Base-by-base conservation (phyloP, 805 yeast species). In the Komagataella ulmi region DNA sequence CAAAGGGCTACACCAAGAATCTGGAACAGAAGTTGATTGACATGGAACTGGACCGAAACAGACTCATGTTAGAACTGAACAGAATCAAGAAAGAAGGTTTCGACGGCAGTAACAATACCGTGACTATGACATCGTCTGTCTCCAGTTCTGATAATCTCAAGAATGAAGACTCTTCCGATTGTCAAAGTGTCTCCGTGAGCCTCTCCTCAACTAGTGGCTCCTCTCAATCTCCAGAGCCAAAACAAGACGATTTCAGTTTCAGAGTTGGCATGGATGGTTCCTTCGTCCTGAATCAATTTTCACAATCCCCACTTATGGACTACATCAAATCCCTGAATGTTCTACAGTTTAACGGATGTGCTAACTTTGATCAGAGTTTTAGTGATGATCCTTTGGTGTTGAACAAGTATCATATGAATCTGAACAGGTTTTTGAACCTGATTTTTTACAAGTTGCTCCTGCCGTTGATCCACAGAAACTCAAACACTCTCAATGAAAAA, bases 1-100 rank as follows among this genome's bases (percentile, higher is more conserved):
- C 93, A 2, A 81, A 82, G 58, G 91, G 93, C 0, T 85, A 85
- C 60, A 85, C 95, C 0, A 88, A 83, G 65, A 80, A 79, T 58
- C 66, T 85, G 56, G 95, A 85, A 59, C 73, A 72, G 52, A 80
- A 78, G 57, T 69, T 85, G 47, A 73, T 79, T 40, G 74, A 74
- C 40, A 66, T 85, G 51, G 89, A 85, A 60, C 76, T 77, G 47
- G 83, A 77, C 54, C 69, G 76, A 52, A 66, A 71, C 45, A 61
- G 62, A 50, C 61, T 77, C 46, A 61, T 68, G 48, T 53, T 66
- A 3, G 72, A 70, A 50, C 52, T 69, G 46, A 66, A 64, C 24
- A 19, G 30, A 45, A 21, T 45, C 24, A 45, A 45, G 24, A n/a
- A 17, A 18, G 30, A 18, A 17, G 21, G 21, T 7, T 21, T 21